phyloP scores from a whole-genome alignment of 2,329 filamentous ascomycete species.

The Penicillium nordicum region DNA sequence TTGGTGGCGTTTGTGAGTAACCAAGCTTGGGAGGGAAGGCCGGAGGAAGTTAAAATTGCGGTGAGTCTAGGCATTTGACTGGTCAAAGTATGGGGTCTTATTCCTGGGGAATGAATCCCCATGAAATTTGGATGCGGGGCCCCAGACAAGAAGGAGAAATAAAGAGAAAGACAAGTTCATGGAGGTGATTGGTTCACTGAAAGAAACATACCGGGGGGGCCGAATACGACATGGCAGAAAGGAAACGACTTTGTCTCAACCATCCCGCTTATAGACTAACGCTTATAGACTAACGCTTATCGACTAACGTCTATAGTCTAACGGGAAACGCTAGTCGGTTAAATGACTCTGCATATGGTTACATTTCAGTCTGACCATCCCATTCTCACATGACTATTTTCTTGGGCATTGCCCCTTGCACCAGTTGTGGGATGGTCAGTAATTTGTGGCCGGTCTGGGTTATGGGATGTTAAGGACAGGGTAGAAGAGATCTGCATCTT shows the following conservation, averaged over 20 bases:
- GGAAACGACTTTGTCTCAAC: not conserved
- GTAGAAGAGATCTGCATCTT: not conserved
- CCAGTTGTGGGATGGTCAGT: not conserved
- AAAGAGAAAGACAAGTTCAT: not conserved
- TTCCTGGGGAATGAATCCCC: not conserved
- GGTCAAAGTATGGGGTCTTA: not conserved
- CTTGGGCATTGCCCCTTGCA: not conserved
- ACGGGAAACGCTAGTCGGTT: not conserved
- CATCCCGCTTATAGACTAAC: not conserved
- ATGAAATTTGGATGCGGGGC: slow-evolving; percentile 1
- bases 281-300: too few species aligned
- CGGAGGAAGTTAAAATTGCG: not conserved
- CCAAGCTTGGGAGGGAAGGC: not conserved
- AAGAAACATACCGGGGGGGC: not conserved
- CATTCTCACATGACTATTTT: not conserved
- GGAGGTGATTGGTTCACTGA: not conserved
- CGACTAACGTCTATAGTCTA: too few species aligned
- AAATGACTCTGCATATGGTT: not conserved
- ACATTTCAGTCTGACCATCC: not conserved
- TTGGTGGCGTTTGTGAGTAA: slow-evolving; percentile 1
- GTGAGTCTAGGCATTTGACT: not conserved
- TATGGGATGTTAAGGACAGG: not conserved
- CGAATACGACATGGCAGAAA: not conserved
- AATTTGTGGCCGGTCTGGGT: not conserved
- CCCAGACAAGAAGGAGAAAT: not conserved